Conservation (phyloP, 2,329 filamentous ascomycete genomes). For the Neospermospora avenae region DNA sequence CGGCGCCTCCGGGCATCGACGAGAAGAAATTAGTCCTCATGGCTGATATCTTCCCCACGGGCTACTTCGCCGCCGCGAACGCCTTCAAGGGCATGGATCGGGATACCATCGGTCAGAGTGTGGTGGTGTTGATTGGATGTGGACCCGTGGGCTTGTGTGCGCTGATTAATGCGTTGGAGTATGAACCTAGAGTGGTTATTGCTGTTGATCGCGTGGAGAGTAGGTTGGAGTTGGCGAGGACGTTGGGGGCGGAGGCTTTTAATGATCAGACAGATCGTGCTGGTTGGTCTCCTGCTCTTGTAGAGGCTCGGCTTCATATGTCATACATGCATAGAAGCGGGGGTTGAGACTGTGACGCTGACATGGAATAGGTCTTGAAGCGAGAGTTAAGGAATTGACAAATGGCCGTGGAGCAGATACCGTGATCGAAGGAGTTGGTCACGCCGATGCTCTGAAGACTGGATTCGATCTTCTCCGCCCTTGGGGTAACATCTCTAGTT, state of each 20-base stretch:
- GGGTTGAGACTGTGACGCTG: too few relatives aligned
- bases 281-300: constrained; percentile 36
- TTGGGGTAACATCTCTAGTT: constrained; percentile 70
- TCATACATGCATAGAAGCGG: too few relatives aligned
- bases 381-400: constrained; percentile 70
- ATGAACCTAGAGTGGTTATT: constrained; percentile 70
- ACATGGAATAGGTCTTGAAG: constrained; percentile 44
- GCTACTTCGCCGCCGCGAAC: constrained; percentile 79
- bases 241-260: constrained; percentile 76
- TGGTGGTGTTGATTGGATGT: constrained; percentile 78
- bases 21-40: constrained; percentile 78
- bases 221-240: constrained; percentile 68
- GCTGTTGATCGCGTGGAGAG: constrained; percentile 76
- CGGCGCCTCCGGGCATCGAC: constrained; percentile 67
- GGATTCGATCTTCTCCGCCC: constrained; percentile 70
- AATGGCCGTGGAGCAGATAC: constrained; percentile 81
- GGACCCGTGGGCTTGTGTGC: constrained; percentile 85
- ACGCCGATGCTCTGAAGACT: constrained; percentile 65
- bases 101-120: constrained; percentile 60
- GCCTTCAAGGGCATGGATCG: constrained; percentile 61
- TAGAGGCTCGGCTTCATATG: neutral
- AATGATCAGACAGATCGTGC: constrained; percentile 70
- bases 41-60: constrained; percentile 89
- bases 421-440: constrained; percentile 74
- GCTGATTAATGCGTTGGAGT: constrained; percentile 71